These are phyloP conservation scores for Lepiota venenata DNA, from an alignment of 768 basidiomycete genomes.

Conservation along the genomic window DNA sequence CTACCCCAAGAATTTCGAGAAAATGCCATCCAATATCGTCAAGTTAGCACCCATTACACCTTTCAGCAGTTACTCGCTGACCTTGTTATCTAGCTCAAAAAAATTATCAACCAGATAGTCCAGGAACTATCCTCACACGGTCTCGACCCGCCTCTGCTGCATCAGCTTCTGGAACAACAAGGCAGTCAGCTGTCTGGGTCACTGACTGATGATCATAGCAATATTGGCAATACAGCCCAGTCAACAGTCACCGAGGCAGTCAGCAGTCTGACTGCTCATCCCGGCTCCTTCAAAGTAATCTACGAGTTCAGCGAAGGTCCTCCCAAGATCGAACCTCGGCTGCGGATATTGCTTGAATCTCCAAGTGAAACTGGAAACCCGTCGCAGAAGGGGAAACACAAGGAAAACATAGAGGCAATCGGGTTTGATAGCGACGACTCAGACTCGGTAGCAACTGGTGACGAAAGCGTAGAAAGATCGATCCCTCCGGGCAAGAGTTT, in stretches of 20 bases:
- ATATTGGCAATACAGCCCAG: neutral
- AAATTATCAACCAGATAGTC: conserved; percentile 81
- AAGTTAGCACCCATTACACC: conserved; percentile 41
- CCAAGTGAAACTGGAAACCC: conserved; percentile 10
- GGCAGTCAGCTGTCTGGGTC: neutral
- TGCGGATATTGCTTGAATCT: conserved; percentile 46
- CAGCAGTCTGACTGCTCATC: neutral
- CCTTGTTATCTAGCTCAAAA: conserved; percentile 65
- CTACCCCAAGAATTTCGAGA: conserved; percentile 77
- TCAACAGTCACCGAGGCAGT: neutral
- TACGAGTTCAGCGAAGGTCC: conserved; percentile 55
- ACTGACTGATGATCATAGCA: neutral
- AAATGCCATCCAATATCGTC: conserved; percentile 82
- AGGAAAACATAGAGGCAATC: neutral
- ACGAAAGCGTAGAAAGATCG: neutral
- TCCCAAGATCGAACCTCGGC: conserved; percentile 50
- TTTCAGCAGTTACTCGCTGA: neutral
- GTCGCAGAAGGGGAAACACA: neutral
- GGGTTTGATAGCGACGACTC: conserved; percentile 1
- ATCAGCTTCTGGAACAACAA: conserved; percentile 31
- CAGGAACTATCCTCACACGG: conserved; percentile 74
- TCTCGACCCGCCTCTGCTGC: conserved; percentile 45
- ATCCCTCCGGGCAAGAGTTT: conserved; percentile 8
- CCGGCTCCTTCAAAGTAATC: conserved; percentile 29
- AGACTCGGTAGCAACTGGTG: conserved; percentile 3